A percentile compares a stretch with the other conserved stretches of the same genome.
Evolutionary conservation across 805 yeast species (phyloP).

Genomic region (Metschnikowia proteae): DNA sequence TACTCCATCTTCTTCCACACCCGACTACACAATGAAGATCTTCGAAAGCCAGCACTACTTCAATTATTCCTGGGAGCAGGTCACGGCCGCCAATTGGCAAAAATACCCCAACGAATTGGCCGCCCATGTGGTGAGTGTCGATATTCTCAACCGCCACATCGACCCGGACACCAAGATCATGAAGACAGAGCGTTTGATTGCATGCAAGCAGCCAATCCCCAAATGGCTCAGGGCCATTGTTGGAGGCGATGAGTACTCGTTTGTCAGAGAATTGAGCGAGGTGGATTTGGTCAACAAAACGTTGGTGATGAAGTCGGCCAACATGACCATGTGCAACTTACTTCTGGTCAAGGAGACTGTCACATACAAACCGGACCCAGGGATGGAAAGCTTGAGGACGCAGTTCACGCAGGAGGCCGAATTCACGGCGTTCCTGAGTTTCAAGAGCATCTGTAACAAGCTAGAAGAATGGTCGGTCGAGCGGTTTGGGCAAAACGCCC

Average conservation of each 20-base stretch:
- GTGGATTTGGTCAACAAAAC: slow-evolving; percentile 66
- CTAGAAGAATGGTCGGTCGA: slow-evolving; percentile 91
- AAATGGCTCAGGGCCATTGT: slow-evolving; percentile 69
- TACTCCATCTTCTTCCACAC: slow-evolving; percentile 1
- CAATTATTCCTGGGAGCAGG: slow-evolving; percentile 88
- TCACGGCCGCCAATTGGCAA: slow-evolving; percentile 94
- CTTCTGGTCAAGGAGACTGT: slow-evolving; percentile 85
- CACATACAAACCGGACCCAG: slow-evolving; percentile 66
- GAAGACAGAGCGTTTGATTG: slow-evolving; percentile 81
- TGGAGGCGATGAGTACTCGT: slow-evolving; percentile 70
- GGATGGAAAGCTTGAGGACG: slow-evolving; percentile 50
- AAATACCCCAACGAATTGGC: slow-evolving; percentile 94
- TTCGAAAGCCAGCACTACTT: slow-evolving; percentile 69
- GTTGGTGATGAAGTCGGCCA: slow-evolving; percentile 77
- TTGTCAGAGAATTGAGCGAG: slow-evolving; percentile 84
- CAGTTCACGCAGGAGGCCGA: slow-evolving; percentile 78
- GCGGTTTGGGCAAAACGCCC: slow-evolving; percentile 84
- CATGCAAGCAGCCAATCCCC: slow-evolving; percentile 85
- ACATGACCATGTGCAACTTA: slow-evolving; percentile 74
- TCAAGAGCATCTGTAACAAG: slow-evolving; percentile 67
- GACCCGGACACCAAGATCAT: slow-evolving; percentile 48
- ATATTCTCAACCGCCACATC: slow-evolving; percentile 72
- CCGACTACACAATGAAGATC: slow-evolving; percentile 57
- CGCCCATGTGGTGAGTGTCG: slow-evolving; percentile 91
- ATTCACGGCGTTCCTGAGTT: slow-evolving; percentile 77